Evolutionary conservation across 1,139 yeast genomes (phyloP), one percentile per base, ranked within the genome.

Genomic region (Yamadazyma dushanensis): DNA sequence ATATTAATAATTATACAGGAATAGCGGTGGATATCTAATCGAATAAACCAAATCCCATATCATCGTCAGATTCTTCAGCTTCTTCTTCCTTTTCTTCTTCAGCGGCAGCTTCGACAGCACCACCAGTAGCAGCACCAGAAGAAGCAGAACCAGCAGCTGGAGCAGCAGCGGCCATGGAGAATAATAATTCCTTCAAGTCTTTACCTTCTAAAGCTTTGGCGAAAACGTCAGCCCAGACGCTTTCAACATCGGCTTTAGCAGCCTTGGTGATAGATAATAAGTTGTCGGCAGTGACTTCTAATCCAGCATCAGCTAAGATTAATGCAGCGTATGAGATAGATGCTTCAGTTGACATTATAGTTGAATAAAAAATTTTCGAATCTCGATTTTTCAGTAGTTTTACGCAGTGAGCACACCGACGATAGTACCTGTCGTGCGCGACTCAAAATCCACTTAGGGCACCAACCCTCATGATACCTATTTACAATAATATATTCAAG

Each of bases 171-270:
- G 87, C 81, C 73, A 87, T 78, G 66, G 87, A 83, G 73, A 81
- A 78, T 66, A 87, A 78, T 67, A 88, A 77, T 63, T 86, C 90
- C 82, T 90, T 90, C 69, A 92, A 76, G 81, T 90, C 81, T 79
- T 87, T 86, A 70, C 97, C 97, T 73, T 84, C 95, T 63, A 92
- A 81, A 66, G 97, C 97, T 79, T 87, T 85, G 63, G 97, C 94
- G 78, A 76, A 92, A 62, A 86, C 80, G 62, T 87, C 89, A 64
- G 96, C 87, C 97, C 97, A 90, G 76, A 87, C 78, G 73, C 72
- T 51, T 48, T 89, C 96, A 62, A 88, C 83, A 49, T 76, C 73
- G 59, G 92, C 88, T 72, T 92, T 90, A 60, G 96, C 96, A 58
- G 96, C 90, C 70, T 81, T 73, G 72, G 89, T 73, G 70, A 88